phyloP scores from a whole-genome alignment of 768 basidiomycete genomes.

The Cystobasidium ongulense region DNA sequence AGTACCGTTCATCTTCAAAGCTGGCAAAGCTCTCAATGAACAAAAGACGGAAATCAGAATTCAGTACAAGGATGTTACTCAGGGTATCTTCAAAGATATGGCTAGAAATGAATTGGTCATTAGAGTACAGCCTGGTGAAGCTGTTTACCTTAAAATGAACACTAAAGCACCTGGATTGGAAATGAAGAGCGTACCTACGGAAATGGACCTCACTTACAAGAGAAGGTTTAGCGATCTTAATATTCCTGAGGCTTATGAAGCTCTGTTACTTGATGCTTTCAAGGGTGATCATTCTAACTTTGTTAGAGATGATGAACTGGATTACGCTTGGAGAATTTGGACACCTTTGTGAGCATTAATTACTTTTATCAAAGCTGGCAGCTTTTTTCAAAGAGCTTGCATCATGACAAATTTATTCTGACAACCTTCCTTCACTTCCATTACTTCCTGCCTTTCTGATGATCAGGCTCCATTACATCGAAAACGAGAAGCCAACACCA shows the following conservation, averaged over 20 bases:
- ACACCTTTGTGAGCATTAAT: conserved; percentile 51
- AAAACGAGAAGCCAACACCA: conserved; percentile 55
- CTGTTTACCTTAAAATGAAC: conserved; percentile 95
- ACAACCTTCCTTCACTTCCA: neutral
- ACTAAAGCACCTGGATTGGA: conserved; percentile 84
- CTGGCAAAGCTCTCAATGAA: conserved; percentile 93
- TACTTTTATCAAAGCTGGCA: neutral
- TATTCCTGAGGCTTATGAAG: conserved; percentile 62
- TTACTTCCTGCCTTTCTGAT: too few relatives aligned
- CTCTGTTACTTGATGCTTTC: conserved; percentile 87
- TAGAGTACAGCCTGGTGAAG: conserved; percentile 91
- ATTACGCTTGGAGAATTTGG: conserved; percentile 98
- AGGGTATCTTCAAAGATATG: conserved; percentile 93
- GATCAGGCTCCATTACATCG: conserved; percentile 16
- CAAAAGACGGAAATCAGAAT: conserved; percentile 97
- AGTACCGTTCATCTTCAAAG: conserved; percentile 95
- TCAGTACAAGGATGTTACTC: conserved; percentile 94
- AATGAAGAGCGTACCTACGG: conserved; percentile 82
- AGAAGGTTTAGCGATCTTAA: conserved; percentile 77
- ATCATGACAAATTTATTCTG: too few relatives aligned
- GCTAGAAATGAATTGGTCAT: conserved; percentile 94
- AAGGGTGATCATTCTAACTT: conserved; percentile 99
- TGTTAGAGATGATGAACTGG: conserved; percentile 93
- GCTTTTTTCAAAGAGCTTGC: too few relatives aligned
- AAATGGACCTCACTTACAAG: conserved; percentile 99